A percentile compares a stretch with the other conserved stretches of the same genome.
These are phyloP conservation scores for Fonsecaea multimorphosa DNA, from an alignment of 2,329 filamentous ascomycete genomes.

Conservation along the genomic window DNA sequence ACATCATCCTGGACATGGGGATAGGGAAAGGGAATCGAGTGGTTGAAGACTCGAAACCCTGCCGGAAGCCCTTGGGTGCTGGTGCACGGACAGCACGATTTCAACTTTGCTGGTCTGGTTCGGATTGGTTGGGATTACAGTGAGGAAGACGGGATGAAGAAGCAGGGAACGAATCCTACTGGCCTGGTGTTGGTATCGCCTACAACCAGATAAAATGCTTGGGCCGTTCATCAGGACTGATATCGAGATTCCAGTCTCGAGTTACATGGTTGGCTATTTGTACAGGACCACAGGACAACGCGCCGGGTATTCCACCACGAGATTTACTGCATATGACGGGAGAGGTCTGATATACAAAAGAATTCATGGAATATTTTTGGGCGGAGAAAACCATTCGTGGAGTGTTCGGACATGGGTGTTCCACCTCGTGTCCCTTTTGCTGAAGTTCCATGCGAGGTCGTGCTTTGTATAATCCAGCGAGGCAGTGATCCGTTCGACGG, in stretches of 20 bases:
- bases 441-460: background rate
- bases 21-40: background rate
- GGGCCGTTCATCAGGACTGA: background rate
- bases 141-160: background rate
- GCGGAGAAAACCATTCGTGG: background rate
- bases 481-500: background rate
- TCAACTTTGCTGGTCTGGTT: background rate
- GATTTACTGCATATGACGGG: background rate
- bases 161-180: background rate
- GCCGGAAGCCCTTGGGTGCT: background rate
- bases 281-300: conserved; percentile 2
- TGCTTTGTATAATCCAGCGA: background rate
- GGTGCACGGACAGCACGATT: background rate
- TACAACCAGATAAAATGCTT: background rate
- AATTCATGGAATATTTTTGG: background rate
- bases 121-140: background rate
- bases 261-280: background rate
- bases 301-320: background rate
- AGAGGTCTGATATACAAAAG: background rate
- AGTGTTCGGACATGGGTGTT: background rate
- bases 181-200: background rate
- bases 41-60: background rate
- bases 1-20: background rate
- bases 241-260: background rate
- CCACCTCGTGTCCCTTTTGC: background rate